These are phyloP conservation scores for Arthrobotrys musiformis DNA, from an alignment of 2,329 filamentous ascomycete species.

Conservation along the genomic window DNA sequence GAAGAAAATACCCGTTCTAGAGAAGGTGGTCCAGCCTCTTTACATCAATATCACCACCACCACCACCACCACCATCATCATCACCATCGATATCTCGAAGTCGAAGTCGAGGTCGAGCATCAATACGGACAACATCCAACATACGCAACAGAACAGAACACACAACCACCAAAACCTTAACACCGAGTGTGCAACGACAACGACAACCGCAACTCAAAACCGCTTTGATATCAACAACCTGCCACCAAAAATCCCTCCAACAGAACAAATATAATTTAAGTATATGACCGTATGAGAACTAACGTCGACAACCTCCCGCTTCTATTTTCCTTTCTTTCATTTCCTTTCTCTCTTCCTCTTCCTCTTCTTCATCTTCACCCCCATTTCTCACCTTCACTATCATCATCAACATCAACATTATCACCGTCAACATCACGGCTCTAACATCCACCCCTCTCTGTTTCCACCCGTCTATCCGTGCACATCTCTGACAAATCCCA, in stretches of 20 bases:
- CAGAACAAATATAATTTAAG: neutral
- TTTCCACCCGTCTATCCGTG: neutral
- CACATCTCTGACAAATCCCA: neutral
- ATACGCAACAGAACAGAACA: neutral
- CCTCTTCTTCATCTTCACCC: neutral
- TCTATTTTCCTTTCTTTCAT: slow-evolving; percentile 16
- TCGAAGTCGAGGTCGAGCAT: neutral
- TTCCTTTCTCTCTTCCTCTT: slow-evolving; percentile 1
- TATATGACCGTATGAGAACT: slow-evolving; percentile 50
- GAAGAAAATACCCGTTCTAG: neutral
- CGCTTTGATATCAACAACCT: neutral
- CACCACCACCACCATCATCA: neutral
- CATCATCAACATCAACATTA: neutral
- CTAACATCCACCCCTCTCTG: slow-evolving; percentile 1
- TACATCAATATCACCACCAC: neutral
- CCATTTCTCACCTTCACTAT: neutral
- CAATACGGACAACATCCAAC: neutral
- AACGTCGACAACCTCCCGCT: slow-evolving; percentile 24
- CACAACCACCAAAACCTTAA: slow-evolving; percentile 1
- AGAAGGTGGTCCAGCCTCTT: slow-evolving; percentile 11
- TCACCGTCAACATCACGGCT: neutral
- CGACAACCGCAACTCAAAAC: neutral
- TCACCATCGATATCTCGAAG: neutral
- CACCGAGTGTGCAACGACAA: slow-evolving; percentile 4
- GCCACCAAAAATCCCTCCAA: neutral